Conservation (phyloP, 805 yeast species). For the Debaryomyces maramus region DNA sequence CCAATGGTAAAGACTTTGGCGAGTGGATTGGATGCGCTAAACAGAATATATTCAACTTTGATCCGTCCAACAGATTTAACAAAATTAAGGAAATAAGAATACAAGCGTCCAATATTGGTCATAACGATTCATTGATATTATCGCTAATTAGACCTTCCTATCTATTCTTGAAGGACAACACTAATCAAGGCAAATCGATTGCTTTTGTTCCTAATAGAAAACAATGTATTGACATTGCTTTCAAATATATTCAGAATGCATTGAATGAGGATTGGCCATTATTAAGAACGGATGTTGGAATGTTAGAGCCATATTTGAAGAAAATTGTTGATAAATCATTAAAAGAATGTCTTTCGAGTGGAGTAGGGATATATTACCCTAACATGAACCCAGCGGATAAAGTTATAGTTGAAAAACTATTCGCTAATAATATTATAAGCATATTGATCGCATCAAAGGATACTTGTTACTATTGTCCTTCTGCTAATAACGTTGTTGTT, state of each 20-base stretch:
- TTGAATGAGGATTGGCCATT: conserved; percentile 38
- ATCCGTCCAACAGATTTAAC: conserved; percentile 56
- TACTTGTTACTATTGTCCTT: conserved; percentile 49
- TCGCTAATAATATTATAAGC: conserved; percentile 48
- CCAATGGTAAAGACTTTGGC: conserved; percentile 75
- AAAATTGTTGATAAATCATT: conserved; percentile 50
- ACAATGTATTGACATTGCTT: conserved; percentile 53
- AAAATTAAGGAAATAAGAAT: conserved; percentile 60
- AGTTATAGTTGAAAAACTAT: conserved; percentile 53
- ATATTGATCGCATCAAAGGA: conserved; percentile 65
- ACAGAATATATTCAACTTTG: conserved; percentile 64
- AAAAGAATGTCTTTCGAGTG: conserved; percentile 46
- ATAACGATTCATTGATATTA: conserved; percentile 53
- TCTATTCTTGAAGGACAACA: conserved; percentile 33
- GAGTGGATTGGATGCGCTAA: conserved; percentile 82
- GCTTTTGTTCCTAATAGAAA: conserved; percentile 61
- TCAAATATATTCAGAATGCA: conserved; percentile 42
- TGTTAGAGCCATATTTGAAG: conserved; percentile 41
- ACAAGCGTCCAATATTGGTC: conserved; percentile 45
- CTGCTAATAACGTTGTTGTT: conserved; percentile 56
- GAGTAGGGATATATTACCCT: conserved; percentile 64
- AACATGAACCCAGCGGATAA: conserved; percentile 59
- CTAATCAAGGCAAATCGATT: conserved; percentile 27
- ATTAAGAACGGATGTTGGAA: conserved; percentile 37
- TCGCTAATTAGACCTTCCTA: conserved; percentile 50